phyloP scores from a whole-genome alignment of 345 rosid species.

The Crucihimalaya himalaica region DNA sequence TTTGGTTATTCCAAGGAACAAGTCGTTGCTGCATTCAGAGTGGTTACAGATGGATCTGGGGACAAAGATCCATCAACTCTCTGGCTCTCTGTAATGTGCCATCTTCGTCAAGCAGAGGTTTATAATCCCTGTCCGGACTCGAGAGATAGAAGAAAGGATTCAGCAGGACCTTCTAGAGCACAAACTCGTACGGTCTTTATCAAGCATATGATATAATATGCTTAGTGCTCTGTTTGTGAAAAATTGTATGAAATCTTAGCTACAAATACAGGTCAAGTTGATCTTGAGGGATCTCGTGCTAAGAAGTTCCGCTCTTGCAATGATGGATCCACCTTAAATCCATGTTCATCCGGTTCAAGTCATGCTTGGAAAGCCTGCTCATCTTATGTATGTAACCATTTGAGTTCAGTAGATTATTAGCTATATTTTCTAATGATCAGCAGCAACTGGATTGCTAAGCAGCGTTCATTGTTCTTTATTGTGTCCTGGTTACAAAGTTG shows the following conservation, averaged over 20 bases:
- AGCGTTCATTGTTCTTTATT: not conserved
- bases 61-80: conserved; percentile 59
- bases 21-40: conserved; percentile 54
- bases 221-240: not conserved
- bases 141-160: conserved; percentile 33
- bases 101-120: conserved; percentile 67
- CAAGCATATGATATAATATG: conserved; percentile 15
- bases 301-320: conserved; percentile 39
- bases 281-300: conserved; percentile 40
- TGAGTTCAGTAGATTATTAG: conserved; percentile 1
- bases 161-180: conserved; percentile 25
- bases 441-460: conserved; percentile 2
- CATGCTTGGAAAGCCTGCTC: conserved; percentile 61
- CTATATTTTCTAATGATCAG: not conserved
- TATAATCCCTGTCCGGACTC: conserved; percentile 46
- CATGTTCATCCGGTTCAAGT: conserved; percentile 37
- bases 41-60: conserved; percentile 59
- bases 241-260: conserved; percentile 16
- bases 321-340: conserved; percentile 39
- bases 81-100: conserved; percentile 67
- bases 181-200: conserved; percentile 23
- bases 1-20: conserved; percentile 70
- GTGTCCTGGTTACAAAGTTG: conserved; percentile 44
- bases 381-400: conserved; percentile 60
- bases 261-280: conserved; percentile 53